Conservation (phyloP, 768 basidiomycete species). For the Suillus subaureus region DNA sequence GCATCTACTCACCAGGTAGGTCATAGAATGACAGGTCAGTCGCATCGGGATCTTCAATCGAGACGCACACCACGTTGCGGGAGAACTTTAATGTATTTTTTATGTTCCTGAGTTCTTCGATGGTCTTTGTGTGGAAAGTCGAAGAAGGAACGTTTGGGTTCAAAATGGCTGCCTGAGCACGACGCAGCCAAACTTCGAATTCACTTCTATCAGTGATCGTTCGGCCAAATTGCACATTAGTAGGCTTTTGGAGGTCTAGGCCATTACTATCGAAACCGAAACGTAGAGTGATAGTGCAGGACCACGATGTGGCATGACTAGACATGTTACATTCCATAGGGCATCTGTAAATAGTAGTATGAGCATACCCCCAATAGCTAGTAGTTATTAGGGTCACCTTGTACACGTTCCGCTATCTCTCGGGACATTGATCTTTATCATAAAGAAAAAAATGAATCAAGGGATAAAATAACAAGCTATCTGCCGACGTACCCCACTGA, state of each 20-base stretch:
- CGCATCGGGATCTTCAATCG: conserved; percentile 39
- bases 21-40: conserved; percentile 44
- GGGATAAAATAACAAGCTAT: neutral
- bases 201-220: conserved; percentile 39
- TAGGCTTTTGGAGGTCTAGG: conserved; percentile 20
- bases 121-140: conserved; percentile 21
- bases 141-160: conserved; percentile 39
- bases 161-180: conserved; percentile 63
- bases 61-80: conserved; percentile 44
- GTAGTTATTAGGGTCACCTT: neutral
- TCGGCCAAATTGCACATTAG: conserved; percentile 43
- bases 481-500: neutral
- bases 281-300: conserved; percentile 46
- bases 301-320: conserved; percentile 28
- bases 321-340: conserved; percentile 41
- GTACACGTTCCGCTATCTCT: conserved; percentile 39
- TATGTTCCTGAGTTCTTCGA: conserved; percentile 10
- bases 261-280: conserved; percentile 39
- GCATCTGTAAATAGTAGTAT: conserved; percentile 20
- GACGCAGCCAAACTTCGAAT: conserved; percentile 56
- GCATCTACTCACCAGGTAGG: conserved; percentile 35
- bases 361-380: neutral
- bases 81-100: conserved; percentile 36
- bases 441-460: neutral
- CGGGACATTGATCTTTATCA: neutral